Percentiles rank a stretch among this genome's conserved stretches.
Evolutionary conservation across 1,284 basidiomycete genomes (phyloP).

Genomic region (Ustilago loliicola): DNA sequence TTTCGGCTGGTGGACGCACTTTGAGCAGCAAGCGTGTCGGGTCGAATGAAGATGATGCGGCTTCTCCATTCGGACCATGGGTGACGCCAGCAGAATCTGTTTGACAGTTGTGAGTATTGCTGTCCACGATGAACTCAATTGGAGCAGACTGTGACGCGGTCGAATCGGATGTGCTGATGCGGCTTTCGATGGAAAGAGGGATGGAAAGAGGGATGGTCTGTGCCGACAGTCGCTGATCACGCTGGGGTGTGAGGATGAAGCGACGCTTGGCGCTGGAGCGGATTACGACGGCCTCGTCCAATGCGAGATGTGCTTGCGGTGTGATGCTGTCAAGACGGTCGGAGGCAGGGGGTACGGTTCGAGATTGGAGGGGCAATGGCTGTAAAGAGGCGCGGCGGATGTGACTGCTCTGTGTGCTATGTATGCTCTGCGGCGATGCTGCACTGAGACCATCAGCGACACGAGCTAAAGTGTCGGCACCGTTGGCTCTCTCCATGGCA

Average conservation of each 20-base stretch:
- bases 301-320: conserved; percentile 14
- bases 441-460: conserved; percentile 40
- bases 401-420: conserved; percentile 5
- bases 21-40: conserved; percentile 39
- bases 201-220: conserved; percentile 30
- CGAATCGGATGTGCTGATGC: conserved; percentile 10
- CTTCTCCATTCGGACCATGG: not conserved
- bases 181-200: conserved; percentile 35
- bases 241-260: conserved; percentile 37
- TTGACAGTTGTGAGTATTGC: not conserved
- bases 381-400: conserved; percentile 15
- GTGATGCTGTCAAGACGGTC: not conserved
- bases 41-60: conserved; percentile 21
- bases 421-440: conserved; percentile 1
- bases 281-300: conserved; percentile 15
- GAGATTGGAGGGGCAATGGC: conserved; percentile 6
- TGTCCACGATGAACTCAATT: conserved; percentile 37
- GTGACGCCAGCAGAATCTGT: not conserved
- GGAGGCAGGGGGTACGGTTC: not conserved
- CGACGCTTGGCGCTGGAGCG: conserved; percentile 11
- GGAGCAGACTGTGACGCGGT: not conserved
- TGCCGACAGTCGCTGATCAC: conserved; percentile 1
- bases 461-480: conserved; percentile 33
- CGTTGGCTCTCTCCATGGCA: conserved; percentile 32
- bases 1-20: conserved; percentile 38